phyloP scores from a whole-genome alignment of 1,284 basidiomycete genomes.

The Ceratobasidium sp. region DNA sequence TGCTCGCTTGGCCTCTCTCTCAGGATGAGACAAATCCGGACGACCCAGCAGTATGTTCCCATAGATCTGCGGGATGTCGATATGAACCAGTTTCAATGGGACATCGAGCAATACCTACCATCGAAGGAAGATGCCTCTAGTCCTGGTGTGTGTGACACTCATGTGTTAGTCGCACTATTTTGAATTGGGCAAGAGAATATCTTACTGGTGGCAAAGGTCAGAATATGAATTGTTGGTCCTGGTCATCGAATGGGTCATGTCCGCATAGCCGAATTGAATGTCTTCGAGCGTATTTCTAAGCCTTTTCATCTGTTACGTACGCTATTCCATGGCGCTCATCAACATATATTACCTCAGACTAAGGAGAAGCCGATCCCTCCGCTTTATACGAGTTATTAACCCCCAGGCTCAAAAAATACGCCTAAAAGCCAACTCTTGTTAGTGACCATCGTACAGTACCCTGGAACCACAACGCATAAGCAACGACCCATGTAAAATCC shows the following conservation, averaged over 20 bases:
- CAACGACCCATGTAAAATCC: neutral
- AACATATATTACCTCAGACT: neutral
- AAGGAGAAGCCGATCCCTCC: slow-evolving; percentile 27
- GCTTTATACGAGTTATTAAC: slow-evolving; percentile 29
- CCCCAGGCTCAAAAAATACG: slow-evolving; percentile 34
- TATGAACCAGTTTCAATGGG: neutral
- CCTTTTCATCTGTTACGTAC: slow-evolving; percentile 29
- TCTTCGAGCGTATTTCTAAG: slow-evolving; percentile 25
- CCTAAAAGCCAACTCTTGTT: slow-evolving; percentile 30
- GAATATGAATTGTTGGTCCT: slow-evolving; percentile 16
- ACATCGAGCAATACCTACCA: slow-evolving; percentile 32
- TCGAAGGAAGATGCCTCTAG: slow-evolving; percentile 43
- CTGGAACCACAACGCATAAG: neutral
- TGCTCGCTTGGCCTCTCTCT: slow-evolving; percentile 41
- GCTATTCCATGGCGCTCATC: neutral
- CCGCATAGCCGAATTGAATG: slow-evolving; percentile 10
- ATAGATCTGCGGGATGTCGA: slow-evolving; percentile 23
- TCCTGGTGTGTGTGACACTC: slow-evolving; percentile 45
- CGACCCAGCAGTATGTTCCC: slow-evolving; percentile 48
- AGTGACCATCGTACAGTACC: slow-evolving; percentile 38
- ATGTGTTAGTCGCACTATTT: neutral
- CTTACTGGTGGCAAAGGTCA: slow-evolving; percentile 36
- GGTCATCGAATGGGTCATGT: neutral
- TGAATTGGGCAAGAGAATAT: neutral
- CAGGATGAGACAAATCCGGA: slow-evolving; percentile 1